Percentiles rank a stretch among this genome's conserved stretches.
phyloP scores from a whole-genome alignment of 2,329 filamentous ascomycete species.

The Ascosphaera apis region DNA sequence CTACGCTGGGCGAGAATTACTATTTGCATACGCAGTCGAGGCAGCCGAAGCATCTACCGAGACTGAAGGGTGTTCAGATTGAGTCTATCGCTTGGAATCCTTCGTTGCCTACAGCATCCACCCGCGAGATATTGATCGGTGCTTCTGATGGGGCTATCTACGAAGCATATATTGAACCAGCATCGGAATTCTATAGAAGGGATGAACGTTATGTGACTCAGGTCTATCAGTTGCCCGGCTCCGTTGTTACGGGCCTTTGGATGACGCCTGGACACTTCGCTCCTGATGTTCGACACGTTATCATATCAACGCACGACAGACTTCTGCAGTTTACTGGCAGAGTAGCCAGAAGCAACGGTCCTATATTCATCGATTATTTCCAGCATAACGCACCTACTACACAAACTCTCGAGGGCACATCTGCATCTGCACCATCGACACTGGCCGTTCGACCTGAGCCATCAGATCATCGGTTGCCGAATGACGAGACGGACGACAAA shows the following conservation, averaged over 20 bases:
- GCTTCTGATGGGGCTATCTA: slow-evolving; percentile 88
- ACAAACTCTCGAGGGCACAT: slow-evolving; percentile 45
- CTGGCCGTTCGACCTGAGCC: slow-evolving; percentile 58
- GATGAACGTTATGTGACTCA: slow-evolving; percentile 81
- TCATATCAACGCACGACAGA: slow-evolving; percentile 57
- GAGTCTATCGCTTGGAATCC: slow-evolving; percentile 92
- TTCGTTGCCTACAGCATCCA: slow-evolving; percentile 75
- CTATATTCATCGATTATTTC: slow-evolving; percentile 71
- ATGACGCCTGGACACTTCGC: slow-evolving; percentile 48
- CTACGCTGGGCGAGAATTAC: slow-evolving; percentile 82
- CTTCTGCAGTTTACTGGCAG: slow-evolving; percentile 65
- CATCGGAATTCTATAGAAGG: slow-evolving; percentile 81
- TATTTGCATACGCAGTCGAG: slow-evolving; percentile 92
- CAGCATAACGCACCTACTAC: slow-evolving; percentile 61
- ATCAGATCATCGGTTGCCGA: slow-evolving; percentile 34
- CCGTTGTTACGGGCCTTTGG: slow-evolving; percentile 66
- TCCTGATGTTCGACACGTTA: slow-evolving; percentile 48
- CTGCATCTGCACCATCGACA: slow-evolving; percentile 36
- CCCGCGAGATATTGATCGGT: slow-evolving; percentile 77
- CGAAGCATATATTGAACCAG: slow-evolving; percentile 83
- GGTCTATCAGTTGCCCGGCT: slow-evolving; percentile 62
- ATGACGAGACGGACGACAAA: slow-evolving; percentile 24
- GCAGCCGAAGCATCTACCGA: slow-evolving; percentile 57
- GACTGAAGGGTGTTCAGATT: slow-evolving; percentile 66
- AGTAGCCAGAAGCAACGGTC: slow-evolving; percentile 54